Evolutionary conservation across 805 yeast genomes (phyloP).

Genomic region (Lipomyces yamanashiensis): DNA sequence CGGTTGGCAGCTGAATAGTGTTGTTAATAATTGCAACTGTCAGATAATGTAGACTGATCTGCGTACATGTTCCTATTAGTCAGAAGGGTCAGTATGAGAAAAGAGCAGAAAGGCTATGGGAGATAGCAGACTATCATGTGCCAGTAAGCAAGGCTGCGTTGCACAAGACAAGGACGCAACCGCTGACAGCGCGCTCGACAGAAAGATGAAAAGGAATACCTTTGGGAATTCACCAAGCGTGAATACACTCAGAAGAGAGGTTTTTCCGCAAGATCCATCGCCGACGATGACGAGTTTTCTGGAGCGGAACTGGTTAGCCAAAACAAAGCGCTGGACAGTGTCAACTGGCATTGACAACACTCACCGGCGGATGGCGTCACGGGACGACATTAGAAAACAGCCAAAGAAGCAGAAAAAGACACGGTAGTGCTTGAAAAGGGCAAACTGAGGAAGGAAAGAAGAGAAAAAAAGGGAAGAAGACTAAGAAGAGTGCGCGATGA

Average conservation of each 20-base stretch:
- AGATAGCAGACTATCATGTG: background rate
- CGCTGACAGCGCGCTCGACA: too few species aligned
- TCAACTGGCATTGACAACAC: background rate
- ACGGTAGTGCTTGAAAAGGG: too few species aligned
- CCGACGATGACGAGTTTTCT: constrained; percentile 38
- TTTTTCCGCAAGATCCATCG: constrained; percentile 87
- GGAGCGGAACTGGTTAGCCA: background rate
- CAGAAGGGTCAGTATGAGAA: background rate
- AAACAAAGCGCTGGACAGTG: background rate
- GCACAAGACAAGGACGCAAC: background rate
- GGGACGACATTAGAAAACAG: constrained; percentile 22
- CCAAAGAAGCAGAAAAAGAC: too few species aligned
- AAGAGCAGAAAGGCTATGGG: background rate
- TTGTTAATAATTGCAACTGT: background rate
- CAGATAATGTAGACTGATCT: too few species aligned
- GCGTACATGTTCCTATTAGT: constrained; percentile 37
- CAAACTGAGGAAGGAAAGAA: too few species aligned
- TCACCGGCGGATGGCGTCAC: constrained; percentile 33
- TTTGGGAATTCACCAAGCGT: constrained; percentile 92
- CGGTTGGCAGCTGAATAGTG: constrained; percentile 77
- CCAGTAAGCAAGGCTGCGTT: background rate
- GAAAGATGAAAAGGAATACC: constrained; percentile 48
- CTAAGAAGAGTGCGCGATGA: too few species aligned
- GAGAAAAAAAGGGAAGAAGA: too few species aligned
- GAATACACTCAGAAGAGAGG: constrained; percentile 89